A percentile compares a stretch with the other conserved stretches of the same genome.
Conservation (phyloP, 352 stramenopile genomes). For the Globisporangium irregulare region DNA sequence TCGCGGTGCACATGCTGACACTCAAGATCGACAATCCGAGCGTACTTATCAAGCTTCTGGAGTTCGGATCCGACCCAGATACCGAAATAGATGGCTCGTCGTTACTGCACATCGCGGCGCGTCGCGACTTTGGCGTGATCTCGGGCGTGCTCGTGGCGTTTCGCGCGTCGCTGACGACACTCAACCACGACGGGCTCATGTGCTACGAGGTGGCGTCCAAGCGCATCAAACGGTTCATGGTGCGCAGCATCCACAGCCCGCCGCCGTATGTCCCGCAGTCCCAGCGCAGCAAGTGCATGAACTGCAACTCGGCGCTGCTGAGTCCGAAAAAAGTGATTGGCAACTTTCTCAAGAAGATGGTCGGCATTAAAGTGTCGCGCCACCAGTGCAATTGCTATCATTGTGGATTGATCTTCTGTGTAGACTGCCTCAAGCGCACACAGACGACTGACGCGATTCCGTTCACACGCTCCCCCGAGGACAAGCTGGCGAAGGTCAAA, state of each 20-base stretch:
- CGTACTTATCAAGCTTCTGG: slow-evolving; percentile 62
- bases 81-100: slow-evolving; percentile 62
- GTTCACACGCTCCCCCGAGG: slow-evolving; percentile 56
- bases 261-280: slow-evolving; percentile 45
- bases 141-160: slow-evolving; percentile 57
- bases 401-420: slow-evolving; percentile 75
- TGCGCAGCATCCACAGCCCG: slow-evolving; percentile 52
- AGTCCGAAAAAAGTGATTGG: slow-evolving; percentile 40
- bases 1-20: slow-evolving; percentile 79
- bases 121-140: slow-evolving; percentile 49
- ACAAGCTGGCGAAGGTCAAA: slow-evolving; percentile 49
- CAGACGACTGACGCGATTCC: slow-evolving; percentile 47
- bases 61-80: slow-evolving; percentile 53
- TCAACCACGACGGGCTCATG: slow-evolving; percentile 75
- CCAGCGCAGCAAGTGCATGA: slow-evolving; percentile 72
- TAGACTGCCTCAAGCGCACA: slow-evolving; percentile 50
- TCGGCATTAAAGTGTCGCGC: slow-evolving; percentile 40
- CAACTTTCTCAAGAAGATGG: slow-evolving; percentile 56
- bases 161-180: slow-evolving; percentile 52
- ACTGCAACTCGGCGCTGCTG: slow-evolving; percentile 54
- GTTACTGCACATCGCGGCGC: slow-evolving; percentile 56
- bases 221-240: slow-evolving; percentile 64
- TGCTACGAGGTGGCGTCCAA: slow-evolving; percentile 71
- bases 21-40: slow-evolving; percentile 70
- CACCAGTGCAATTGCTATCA: slow-evolving; percentile 82